Percentiles rank a stretch among this genome's conserved stretches.
These are phyloP conservation scores for Apostasia shenzhenica DNA, from an alignment of 106 monocot species.

Conservation along the genomic window DNA sequence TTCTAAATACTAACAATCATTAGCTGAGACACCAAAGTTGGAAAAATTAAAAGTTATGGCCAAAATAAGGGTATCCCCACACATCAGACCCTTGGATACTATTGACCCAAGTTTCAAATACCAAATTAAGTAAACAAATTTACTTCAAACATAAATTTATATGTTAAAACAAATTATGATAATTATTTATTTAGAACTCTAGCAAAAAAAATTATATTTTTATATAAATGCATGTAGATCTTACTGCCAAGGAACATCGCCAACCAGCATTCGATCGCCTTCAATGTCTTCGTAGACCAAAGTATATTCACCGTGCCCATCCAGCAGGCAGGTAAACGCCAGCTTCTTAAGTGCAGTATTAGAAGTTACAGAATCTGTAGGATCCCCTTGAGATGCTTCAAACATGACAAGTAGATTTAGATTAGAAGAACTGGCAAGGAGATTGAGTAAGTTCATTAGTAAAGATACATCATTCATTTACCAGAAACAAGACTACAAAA, in stretches of 20 bases:
- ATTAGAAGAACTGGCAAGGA: not conserved
- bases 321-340: slow-evolving; percentile 43
- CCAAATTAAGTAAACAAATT: no score
- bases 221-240: slow-evolving; percentile 2
- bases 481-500: slow-evolving; percentile 56
- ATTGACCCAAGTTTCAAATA: no score
- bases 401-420: not conserved
- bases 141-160: no score
- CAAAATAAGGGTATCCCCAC: no score
- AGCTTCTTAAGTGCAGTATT: slow-evolving; percentile 13
- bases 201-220: not conserved
- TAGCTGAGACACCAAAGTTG: no score
- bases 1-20: no score
- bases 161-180: no score
- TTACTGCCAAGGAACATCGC: slow-evolving; percentile 93
- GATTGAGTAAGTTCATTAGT: not conserved
- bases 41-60: no score
- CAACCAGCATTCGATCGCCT: slow-evolving; percentile 76
- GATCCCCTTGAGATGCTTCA: slow-evolving; percentile 45
- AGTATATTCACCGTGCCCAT: slow-evolving; percentile 71
- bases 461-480: slow-evolving; percentile 5
- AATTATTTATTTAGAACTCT: no score
- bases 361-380: slow-evolving; percentile 11
- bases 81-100: no score
- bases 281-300: slow-evolving; percentile 87